Evolutionary conservation across 345 rosid species (phyloP), one percentile per base, ranked within the genome.

Genomic region (Pistacia integerrima): DNA sequence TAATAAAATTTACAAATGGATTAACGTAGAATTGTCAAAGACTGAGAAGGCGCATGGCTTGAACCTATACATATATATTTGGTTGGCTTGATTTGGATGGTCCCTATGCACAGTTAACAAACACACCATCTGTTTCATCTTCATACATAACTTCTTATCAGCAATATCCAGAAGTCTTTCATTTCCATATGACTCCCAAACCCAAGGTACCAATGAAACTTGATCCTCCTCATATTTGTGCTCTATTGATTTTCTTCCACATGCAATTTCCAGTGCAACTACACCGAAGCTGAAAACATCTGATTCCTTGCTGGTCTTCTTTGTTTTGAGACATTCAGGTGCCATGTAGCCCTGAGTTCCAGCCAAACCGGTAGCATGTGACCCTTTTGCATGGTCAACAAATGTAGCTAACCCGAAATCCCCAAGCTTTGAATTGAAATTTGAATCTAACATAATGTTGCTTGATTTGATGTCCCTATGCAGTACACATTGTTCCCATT

Each of bases 271-370:
- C 41, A 83, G 49, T 1, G 78, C 75, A 11, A 84, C 85, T 2
- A 86, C 38, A 1, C 88, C 83, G 22, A 88, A 86, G 67, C 87
- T 82, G 38, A 69, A 83, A 2, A 86, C 62, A 36, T 82, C 84
- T 0, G 85, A 76, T 76, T 87, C 84, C 11, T 25, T 25, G 25
- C 25, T 25, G 25, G 25, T 1, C 25, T 25, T 25, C 60, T 74
- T 76, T 16, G 67, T 51, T 4, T 20, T 14, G 5, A 30, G 52
- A 13, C 51, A 76, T 44, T 72, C 67, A 12, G 83, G 80, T n/a
- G 74, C 77, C 70, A 80, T 67, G 59, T 80, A 80, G 1, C 77
- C 76, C 57, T 59, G 36, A 0, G 79, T 76, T 17, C 83, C 79
- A 1, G 83, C 77, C 57, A 80, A 51, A 36, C 25, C 30, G 13